Conservation (phyloP, 2,329 filamentous ascomycete species). For the Penicillium sp. region DNA sequence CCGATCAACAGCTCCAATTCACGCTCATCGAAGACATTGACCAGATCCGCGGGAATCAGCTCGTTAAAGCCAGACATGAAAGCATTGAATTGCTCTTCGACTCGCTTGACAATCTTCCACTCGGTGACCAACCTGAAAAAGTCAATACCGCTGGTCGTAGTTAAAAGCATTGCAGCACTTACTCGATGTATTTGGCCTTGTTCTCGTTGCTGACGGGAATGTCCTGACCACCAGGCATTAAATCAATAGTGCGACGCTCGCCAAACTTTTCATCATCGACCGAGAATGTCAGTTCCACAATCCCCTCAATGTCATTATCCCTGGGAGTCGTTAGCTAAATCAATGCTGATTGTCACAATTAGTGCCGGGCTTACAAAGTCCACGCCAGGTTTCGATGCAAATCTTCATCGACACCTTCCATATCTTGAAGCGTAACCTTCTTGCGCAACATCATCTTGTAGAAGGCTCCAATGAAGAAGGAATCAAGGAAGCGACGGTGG, state of each 20-base stretch:
- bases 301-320: constrained; percentile 93
- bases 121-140: constrained; percentile 74
- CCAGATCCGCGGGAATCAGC: constrained; percentile 88
- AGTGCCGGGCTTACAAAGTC: constrained; percentile 61
- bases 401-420: constrained; percentile 98
- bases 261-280: constrained; percentile 97
- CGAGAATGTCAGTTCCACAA: constrained; percentile 91
- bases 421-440: constrained; percentile 83
- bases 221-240: constrained; percentile 82
- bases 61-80: constrained; percentile 98
- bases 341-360: background rate
- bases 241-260: constrained; percentile 85
- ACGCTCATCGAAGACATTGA: constrained; percentile 97
- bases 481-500: constrained; percentile 93
- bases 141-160: background rate
- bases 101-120: constrained; percentile 98
- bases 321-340: constrained; percentile 26
- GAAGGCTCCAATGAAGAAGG: constrained; percentile 97
- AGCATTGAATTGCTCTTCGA: constrained; percentile 95
- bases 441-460: constrained; percentile 99
- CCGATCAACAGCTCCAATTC: constrained; percentile 94
- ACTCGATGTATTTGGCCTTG: constrained; percentile 98
- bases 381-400: constrained; percentile 95
- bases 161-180: constrained; percentile 33
- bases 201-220: constrained; percentile 98